phyloP scores from a whole-genome alignment of 805 yeast species.

The Yamadazyma ubonensis region DNA sequence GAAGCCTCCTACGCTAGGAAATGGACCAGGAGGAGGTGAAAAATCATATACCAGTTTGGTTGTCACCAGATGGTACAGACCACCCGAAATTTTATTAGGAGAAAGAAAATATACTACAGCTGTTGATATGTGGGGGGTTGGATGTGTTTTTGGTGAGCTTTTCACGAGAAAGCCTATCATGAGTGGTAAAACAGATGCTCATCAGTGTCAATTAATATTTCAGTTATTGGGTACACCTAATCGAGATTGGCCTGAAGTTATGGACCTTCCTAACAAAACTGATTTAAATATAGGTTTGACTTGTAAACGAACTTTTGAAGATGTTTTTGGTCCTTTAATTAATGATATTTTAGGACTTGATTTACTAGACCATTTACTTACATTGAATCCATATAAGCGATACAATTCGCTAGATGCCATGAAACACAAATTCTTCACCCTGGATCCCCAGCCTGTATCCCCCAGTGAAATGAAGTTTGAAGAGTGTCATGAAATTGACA shows the following conservation, averaged over 20 bases:
- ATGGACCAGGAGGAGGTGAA: constrained; percentile 59
- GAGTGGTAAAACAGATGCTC: constrained; percentile 81
- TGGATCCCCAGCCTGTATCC: constrained; percentile 62
- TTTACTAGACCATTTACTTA: constrained; percentile 60
- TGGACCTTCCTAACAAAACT: constrained; percentile 54
- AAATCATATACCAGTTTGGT: constrained; percentile 62
- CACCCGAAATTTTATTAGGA: constrained; percentile 89
- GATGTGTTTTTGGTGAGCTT: constrained; percentile 92
- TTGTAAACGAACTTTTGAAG: constrained; percentile 46
- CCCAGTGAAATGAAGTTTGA: constrained; percentile 61
- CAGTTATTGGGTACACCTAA: constrained; percentile 79
- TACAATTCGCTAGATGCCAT: constrained; percentile 79
- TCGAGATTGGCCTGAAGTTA: constrained; percentile 60
- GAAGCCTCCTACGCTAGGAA: constrained; percentile 49
- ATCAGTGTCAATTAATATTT: constrained; percentile 83
- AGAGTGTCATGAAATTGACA: constrained; percentile 88
- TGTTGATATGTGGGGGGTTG: constrained; percentile 96
- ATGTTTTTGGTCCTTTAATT: constrained; percentile 45
- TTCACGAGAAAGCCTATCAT: constrained; percentile 79
- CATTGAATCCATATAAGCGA: constrained; percentile 69
- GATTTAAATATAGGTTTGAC: constrained; percentile 46
- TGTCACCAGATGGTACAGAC: constrained; percentile 96
- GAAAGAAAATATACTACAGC: constrained; percentile 88
- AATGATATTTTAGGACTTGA: constrained; percentile 48
- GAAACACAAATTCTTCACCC: constrained; percentile 63